phyloP scores from a whole-genome alignment of 208 protist species.

The Leishmania martiniquensis region DNA sequence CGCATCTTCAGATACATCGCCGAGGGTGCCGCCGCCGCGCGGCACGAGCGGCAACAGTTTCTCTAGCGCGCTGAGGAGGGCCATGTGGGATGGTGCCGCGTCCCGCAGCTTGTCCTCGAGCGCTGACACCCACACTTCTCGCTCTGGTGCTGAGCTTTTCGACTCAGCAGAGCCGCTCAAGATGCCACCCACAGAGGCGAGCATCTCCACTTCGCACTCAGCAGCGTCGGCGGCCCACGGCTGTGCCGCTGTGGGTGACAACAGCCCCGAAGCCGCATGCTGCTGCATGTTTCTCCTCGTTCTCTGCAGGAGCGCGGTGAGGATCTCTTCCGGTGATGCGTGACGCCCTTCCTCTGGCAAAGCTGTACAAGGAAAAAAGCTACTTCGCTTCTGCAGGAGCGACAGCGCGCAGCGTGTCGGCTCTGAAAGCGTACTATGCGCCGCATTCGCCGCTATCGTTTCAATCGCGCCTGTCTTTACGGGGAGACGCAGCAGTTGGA shows the following conservation, averaged over 20 bases:
- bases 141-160: background rate
- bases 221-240: slow-evolving; percentile 10
- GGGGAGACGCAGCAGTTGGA: background rate
- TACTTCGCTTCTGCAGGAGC: background rate
- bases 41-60: slow-evolving; percentile 6
- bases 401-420: slow-evolving; percentile 1
- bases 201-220: slow-evolving; percentile 6
- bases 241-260: background rate
- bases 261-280: background rate
- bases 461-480: background rate
- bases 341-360: background rate
- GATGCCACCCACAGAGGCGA: background rate
- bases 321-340: background rate
- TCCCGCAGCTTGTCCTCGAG: background rate
- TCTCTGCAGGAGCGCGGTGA: background rate
- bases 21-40: background rate
- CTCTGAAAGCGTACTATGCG: background rate
- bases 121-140: background rate
- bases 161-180: background rate
- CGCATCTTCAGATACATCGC: background rate
- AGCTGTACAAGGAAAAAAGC: background rate
- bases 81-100: background rate
- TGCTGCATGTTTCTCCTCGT: background rate
- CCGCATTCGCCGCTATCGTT: background rate
- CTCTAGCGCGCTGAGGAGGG: slow-evolving; percentile 3